Evolutionary conservation across 805 yeast species (phyloP).

Genomic region (Ogataea thermomethanolica): DNA sequence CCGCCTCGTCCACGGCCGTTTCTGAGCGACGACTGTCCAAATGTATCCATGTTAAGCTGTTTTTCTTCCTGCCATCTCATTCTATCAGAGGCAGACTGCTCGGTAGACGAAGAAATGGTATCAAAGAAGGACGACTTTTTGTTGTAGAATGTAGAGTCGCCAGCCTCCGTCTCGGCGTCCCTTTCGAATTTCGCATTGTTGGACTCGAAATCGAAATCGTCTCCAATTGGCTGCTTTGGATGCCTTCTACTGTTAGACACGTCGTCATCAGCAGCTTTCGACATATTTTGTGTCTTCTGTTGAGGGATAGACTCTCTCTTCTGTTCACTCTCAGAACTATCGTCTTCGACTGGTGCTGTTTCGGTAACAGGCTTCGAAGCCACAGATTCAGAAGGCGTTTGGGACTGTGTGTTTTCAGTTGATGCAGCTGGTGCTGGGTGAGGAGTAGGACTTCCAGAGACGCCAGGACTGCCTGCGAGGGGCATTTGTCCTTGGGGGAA

Average conservation of each 20-base stretch:
- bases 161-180: slow-evolving; percentile 37
- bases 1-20: slow-evolving; percentile 43
- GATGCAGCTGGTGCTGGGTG: slow-evolving; percentile 18
- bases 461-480: slow-evolving; percentile 1
- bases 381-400: too few relatives aligned
- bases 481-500: slow-evolving; percentile 21
- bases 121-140: slow-evolving; percentile 88
- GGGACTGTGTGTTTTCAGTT: not conserved
- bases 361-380: too few relatives aligned
- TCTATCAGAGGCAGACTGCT: slow-evolving; percentile 37
- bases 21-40: slow-evolving; percentile 63
- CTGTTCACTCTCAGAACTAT: not conserved
- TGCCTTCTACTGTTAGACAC: too few relatives aligned
- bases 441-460: slow-evolving; percentile 1
- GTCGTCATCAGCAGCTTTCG: too few relatives aligned
- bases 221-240: slow-evolving; percentile 22
- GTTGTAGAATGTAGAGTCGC: slow-evolving; percentile 53
- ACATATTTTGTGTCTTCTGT: too few relatives aligned
- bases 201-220: slow-evolving; percentile 72
- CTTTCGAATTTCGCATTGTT: slow-evolving; percentile 69
- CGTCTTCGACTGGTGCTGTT: not conserved
- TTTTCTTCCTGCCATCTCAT: slow-evolving; percentile 75
- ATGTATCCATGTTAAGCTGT: slow-evolving; percentile 72
- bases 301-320: too few relatives aligned
- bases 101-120: slow-evolving; percentile 68